Conservation (phyloP, 495 filamentous ascomycete genomes). For the Aspergillus baeticus region DNA sequence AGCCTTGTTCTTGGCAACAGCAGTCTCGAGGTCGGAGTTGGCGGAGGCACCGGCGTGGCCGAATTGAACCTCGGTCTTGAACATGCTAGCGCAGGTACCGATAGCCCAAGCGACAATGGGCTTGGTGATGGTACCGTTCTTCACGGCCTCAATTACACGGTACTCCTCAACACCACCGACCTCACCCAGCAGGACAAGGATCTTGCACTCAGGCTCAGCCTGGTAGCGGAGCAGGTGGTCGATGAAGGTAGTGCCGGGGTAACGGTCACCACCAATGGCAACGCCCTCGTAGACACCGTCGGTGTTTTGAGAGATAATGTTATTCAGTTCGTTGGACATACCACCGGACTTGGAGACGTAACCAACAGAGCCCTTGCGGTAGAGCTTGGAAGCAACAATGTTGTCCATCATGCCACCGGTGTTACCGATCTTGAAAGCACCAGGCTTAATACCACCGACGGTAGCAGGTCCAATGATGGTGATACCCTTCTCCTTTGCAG, state of each 20-base stretch:
- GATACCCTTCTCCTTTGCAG: constrained; percentile 96
- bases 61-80: constrained; percentile 99
- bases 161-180: constrained; percentile 99
- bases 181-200: constrained; percentile 92
- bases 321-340: constrained; percentile 99
- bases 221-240: constrained; percentile 96
- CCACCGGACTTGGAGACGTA: constrained; percentile 99
- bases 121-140: constrained; percentile 91
- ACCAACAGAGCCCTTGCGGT: constrained; percentile 96
- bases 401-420: constrained; percentile 99
- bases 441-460: constrained; percentile 98
- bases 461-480: constrained; percentile 98
- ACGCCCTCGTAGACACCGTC: constrained; percentile 99
- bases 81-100: constrained; percentile 98
- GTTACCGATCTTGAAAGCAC: constrained; percentile 99
- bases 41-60: constrained; percentile 97
- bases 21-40: constrained; percentile 98
- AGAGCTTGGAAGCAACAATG: constrained; percentile 99
- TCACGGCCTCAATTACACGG: constrained; percentile 97
- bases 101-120: constrained; percentile 99
- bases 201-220: constrained; percentile 94
- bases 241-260: constrained; percentile 98
- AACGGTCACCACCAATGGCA: constrained; percentile 97
- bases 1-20: constrained; percentile 89
- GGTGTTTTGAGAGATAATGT: constrained; percentile 93